Conservation (phyloP, 2,329 filamentous ascomycete species). For the Xylariaceae sp. region DNA sequence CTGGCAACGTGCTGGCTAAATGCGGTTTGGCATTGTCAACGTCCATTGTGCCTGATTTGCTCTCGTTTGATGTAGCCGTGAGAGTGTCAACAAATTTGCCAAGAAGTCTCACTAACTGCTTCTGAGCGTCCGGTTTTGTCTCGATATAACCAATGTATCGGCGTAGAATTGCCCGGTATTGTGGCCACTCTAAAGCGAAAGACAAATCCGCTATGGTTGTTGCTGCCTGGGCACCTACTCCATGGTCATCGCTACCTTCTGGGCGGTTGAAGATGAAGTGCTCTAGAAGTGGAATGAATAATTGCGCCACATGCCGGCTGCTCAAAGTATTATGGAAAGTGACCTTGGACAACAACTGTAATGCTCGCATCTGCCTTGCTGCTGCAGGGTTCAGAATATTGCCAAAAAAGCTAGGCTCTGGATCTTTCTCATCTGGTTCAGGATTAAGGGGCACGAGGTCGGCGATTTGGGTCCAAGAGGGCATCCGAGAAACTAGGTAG, state of each 20-base stretch:
- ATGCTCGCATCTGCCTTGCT: conserved; percentile 75
- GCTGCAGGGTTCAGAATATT: conserved; percentile 89
- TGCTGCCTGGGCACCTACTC: conserved; percentile 81
- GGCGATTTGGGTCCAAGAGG: conserved; percentile 62
- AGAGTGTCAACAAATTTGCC: conserved; percentile 77
- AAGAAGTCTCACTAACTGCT: conserved; percentile 76
- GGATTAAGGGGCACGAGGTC: conserved; percentile 68
- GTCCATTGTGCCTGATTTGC: conserved; percentile 39
- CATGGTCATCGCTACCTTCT: conserved; percentile 70
- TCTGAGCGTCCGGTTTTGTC: conserved; percentile 75
- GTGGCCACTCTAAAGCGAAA: conserved; percentile 77
- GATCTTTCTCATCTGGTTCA: conserved; percentile 56
- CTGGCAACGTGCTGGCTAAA: conserved; percentile 62
- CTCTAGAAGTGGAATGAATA: conserved; percentile 87
- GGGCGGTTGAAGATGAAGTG: conserved; percentile 85
- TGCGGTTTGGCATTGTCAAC: conserved; percentile 36
- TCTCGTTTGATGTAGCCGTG: conserved; percentile 44
- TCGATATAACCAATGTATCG: conserved; percentile 78
- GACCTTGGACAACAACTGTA: conserved; percentile 68
- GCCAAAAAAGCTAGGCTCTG: conserved; percentile 73
- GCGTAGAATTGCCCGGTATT: conserved; percentile 78
- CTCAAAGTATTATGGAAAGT: conserved; percentile 59
- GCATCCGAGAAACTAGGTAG: conserved; percentile 65
- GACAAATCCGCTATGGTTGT: conserved; percentile 70
- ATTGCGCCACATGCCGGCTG: conserved; percentile 73